Base-by-base conservation (phyloP, 2,329 filamentous ascomycete species). In the Colletotrichum spinosum region DNA sequence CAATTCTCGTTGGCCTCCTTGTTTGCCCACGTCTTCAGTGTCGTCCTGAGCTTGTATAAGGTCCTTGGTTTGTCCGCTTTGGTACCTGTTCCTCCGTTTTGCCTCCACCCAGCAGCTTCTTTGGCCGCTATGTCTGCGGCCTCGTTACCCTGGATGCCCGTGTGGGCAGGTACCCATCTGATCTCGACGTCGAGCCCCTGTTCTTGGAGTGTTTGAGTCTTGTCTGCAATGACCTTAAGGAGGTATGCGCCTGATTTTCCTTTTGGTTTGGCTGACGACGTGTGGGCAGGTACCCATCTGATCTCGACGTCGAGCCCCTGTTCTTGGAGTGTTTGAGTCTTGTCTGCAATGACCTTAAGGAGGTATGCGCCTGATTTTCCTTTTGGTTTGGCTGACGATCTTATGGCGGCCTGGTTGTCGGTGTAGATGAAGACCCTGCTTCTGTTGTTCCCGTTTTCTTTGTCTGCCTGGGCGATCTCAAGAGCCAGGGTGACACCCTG, bases 351-450 rank as follows among this genome's bases (percentile, higher is more conserved):
- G n/a, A n/a, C n/a, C n/a, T n/a, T n/a, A n/a, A n/a, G n/a, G n/a
- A n/a, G n/a, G n/a, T n/a, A n/a, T n/a, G n/a, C n/a, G n/a, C n/a
- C n/a, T n/a, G n/a, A n/a, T 15, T 15, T 15, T 15, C 15, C 15
- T 15, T 15, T 15, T 15, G 15, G 15, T 15, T 15, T 15, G 15
- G 15, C 15, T 15, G 15, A 39, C 13, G 50, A 53, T 33, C 44
- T 53, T 11, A 60, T 54, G 1, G 57, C 44, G 9, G 50, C 42
- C 35, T 54, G 17, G 12, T 60, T 60, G 13, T 55, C 37, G n/a
- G 57, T 54, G 13, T 48, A n/a, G 50, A 60, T 54, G 1, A 60
- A 52, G 12, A 49, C 34, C 35, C 49, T 60, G 12, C 50, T 54
- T 13, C 42, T 34, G 9, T 42, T 2, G 49, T 42, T 48, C 35